Evolutionary conservation across 306 rosid species (phyloP).

Genomic region (Biancaea sappan): DNA sequence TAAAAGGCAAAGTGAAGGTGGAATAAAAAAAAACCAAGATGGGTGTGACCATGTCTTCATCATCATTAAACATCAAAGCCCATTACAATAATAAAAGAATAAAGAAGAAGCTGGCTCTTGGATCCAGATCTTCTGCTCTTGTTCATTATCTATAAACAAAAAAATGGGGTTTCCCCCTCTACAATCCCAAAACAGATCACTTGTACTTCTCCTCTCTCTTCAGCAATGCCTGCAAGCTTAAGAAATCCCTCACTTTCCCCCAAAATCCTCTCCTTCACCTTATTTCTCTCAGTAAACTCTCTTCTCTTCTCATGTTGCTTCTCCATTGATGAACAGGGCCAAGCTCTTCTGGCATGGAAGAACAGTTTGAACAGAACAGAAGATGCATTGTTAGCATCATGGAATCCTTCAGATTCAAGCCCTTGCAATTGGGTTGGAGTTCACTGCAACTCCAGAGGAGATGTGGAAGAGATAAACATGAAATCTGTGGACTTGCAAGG

Average conservation of each 20-base stretch:
- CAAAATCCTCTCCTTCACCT: slow-evolving; percentile 58
- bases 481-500: slow-evolving; percentile 69
- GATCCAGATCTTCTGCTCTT: slow-evolving; percentile 75
- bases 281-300: slow-evolving; percentile 54
- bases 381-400: slow-evolving; percentile 55
- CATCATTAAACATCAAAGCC: slow-evolving; percentile 48
- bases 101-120: slow-evolving; percentile 61
- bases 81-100: slow-evolving; percentile 54
- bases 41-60: slow-evolving; percentile 47
- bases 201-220: slow-evolving; percentile 57
- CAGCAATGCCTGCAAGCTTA: slow-evolving; percentile 84
- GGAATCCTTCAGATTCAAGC: slow-evolving; percentile 54
- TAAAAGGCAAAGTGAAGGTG: slow-evolving; percentile 12
- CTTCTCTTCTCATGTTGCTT: slow-evolving; percentile 58
- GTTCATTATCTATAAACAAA: slow-evolving; percentile 79
- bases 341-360: slow-evolving; percentile 84
- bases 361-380: slow-evolving; percentile 57
- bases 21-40: slow-evolving; percentile 38
- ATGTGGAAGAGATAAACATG: slow-evolving; percentile 62
- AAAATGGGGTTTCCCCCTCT: slow-evolving; percentile 91
- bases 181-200: slow-evolving; percentile 88
- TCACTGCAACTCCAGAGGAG: slow-evolving; percentile 62
- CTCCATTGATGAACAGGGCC: slow-evolving; percentile 85
- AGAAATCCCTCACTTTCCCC: slow-evolving; percentile 73
- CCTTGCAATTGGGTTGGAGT: slow-evolving; percentile 91